Conservation (phyloP, 495 filamentous ascomycete species). For the Echria macrotheca region DNA sequence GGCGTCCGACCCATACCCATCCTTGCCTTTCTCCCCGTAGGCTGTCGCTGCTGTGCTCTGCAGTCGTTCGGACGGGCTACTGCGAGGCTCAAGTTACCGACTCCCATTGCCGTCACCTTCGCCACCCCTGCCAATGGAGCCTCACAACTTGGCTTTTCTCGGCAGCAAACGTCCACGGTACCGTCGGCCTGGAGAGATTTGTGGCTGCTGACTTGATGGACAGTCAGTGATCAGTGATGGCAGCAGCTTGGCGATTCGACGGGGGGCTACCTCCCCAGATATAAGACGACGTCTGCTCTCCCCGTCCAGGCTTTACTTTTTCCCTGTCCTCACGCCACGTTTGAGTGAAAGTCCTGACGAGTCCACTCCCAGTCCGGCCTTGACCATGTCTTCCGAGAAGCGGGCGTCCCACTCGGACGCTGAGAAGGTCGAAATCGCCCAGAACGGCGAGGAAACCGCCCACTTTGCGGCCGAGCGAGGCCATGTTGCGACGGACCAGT, state of each 20-base stretch:
- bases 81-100: constrained; percentile 9
- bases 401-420: constrained; percentile 7
- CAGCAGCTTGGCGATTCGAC: too few relatives aligned
- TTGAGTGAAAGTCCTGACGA: neutral
- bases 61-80: too few relatives aligned
- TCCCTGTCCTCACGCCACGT: neutral
- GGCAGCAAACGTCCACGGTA: too few relatives aligned
- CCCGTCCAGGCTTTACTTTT: neutral
- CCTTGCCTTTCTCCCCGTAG: neutral
- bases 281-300: neutral
- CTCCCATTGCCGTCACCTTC: constrained; percentile 3
- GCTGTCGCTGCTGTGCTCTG: neutral
- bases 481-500: constrained; percentile 57
- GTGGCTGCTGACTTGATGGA: neutral
- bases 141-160: neutral
- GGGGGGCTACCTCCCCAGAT: too few relatives aligned
- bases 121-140: neutral
- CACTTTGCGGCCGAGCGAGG: constrained; percentile 53
- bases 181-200: too few relatives aligned
- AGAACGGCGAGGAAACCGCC: neutral
- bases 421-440: constrained; percentile 8
- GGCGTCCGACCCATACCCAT: too few relatives aligned
- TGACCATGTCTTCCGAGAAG: constrained; percentile 1
- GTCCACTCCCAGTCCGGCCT: neutral
- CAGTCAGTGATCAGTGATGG: too few relatives aligned